Evolutionary conservation across 805 yeast genomes (phyloP), one percentile per base, ranked within the genome.

Genomic region (Jamesozyma piceae): DNA sequence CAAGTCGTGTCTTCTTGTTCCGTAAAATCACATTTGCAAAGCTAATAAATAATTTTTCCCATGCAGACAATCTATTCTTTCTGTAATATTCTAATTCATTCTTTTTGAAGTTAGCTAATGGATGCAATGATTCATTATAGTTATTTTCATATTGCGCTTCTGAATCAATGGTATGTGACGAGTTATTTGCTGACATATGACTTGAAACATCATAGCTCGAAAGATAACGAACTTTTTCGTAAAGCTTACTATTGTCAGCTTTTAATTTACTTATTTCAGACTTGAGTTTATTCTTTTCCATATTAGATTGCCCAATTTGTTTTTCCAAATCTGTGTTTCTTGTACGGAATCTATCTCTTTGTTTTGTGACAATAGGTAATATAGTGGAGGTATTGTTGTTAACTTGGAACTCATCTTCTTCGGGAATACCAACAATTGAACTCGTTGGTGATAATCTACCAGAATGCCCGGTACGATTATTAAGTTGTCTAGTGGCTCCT

Each of bases 291-390:
- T 67, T 71, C 22, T 81, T 69, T 32, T 71, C 68, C 18, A 65
- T 58, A 40, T 69, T 69, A 48, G 74, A 77, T 49, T 74, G 75
- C 58, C 83, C 78, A 31, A 80, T 54, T 53, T 87, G 95, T 43
- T 82, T 82, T 60, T 90, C 97, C 42, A 92, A 71, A 57, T 86
- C 95, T 44, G 74, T 75, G 54, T 82, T 86, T 42, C 87, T 73
- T n/a, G 76, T 73, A 53, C 94, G 78, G 69, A 89, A 88, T 48
- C 98, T 70, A 62, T 90, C 98, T 60, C 98, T 78, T 66, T 90
- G 98, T 57, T 90, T 89, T 13, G 96, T 88, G 24, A 92, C 77
- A 41, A 90, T 87, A 1, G 95, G 94, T 39, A 90, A 63, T 24
- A 89, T 76, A 3, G 78, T 73, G 11, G 69, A 55, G 41, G 74